Evolutionary conservation across 305 asterid species (phyloP), one percentile per base, ranked within the genome.

Genomic region (Andrographis paniculata): DNA sequence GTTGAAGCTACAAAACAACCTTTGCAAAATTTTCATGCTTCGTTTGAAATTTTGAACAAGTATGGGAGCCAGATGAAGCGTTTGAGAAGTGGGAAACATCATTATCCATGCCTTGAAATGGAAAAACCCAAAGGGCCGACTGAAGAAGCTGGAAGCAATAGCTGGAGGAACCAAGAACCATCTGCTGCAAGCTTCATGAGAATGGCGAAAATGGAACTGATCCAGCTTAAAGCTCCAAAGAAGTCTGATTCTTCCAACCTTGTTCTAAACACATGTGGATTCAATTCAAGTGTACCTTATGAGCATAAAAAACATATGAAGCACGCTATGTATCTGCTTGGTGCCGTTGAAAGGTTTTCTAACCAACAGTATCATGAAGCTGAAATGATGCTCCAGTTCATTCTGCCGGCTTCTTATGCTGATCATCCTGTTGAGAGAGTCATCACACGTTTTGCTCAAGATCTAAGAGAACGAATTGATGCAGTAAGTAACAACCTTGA

Each of bases 341-440:
- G 54, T 8, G 59, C 66, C 6, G 62, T 60, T 0, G 53, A 60
- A 37, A 51, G 45, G 42, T 50, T 71, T 2, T 48, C 58, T 18
- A 18, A 15, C 9, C 50, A 58, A 31, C 36, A 71, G 10, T 52
- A 50, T 41, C 61, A 57, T 16, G 27, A 17, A 14, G 73, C 63
- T 17, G 52, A 52, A 23, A 55, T 60, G 5, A 33, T 66, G 45
- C 49, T 66, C 14, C 28, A 5, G 1, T 48, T 57, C 49, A 9
- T 40, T 41, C 49, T 33, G 1, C 43, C 33, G 14, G 58, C 57
- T 42, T 59, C 58, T 11, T 55, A 12, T 37, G 33, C 43, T 0
- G 65, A 67, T 13, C 56, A 20, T 47, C 56, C 71, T 5, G 48
- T 59, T 37, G 64, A 69, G 31, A 59, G 76, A 52, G 51, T 58